Evolutionary conservation across 495 filamentous ascomycete genomes (phyloP), one percentile per base, ranked within the genome.

Genomic region (Aspergillus avenaceus): DNA sequence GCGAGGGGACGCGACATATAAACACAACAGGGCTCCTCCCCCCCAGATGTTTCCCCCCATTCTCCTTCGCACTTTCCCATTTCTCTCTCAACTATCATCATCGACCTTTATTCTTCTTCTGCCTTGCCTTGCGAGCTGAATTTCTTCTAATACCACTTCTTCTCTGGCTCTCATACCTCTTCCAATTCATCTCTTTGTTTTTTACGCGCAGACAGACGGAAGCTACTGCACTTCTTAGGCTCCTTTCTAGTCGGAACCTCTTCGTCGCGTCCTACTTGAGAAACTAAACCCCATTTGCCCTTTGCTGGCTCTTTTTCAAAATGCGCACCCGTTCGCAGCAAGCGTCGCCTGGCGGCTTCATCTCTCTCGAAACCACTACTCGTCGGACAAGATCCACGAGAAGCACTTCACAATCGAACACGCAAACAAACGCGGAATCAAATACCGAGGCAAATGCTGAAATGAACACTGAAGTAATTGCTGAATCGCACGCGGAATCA

Each of bases 281-380:
- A n/a, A 29, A 22, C 27, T 28, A 38, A 38, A 18, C 34, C 6
- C 38, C 21, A 18, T 25, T 38, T 29, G 34, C 47, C 26, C 36
- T 42, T 21, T 21, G 19, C 18, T 31, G 29, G 22, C 13, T 36
- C n/a, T 24, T 22, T 7, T 24, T 52, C 47, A 59, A 53, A 28
- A 62, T 62, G 60, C 60, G 56, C 24, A 62, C 60, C 37, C 60
- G 60, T 44, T 62, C 60, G 13, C 60, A 62, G 42, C 53, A 53
- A 37, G 28, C 29, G 13, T 62, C 60, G 34, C 60, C 60, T 54
- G 56, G 60, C 37, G 52, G 54, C 53, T 50, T 59, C 21, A 11
- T 59, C 1, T 56, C 60, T 19, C 60, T 62, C 26, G 60, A 62
- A 4, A 50, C 41, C 11, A 19, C 50, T 37, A 21, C 53, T 50